Evolutionary conservation across 176 grass and related monocot species (phyloP), one percentile per base, ranked within the genome.

Genomic region (Juncus inflexus): DNA sequence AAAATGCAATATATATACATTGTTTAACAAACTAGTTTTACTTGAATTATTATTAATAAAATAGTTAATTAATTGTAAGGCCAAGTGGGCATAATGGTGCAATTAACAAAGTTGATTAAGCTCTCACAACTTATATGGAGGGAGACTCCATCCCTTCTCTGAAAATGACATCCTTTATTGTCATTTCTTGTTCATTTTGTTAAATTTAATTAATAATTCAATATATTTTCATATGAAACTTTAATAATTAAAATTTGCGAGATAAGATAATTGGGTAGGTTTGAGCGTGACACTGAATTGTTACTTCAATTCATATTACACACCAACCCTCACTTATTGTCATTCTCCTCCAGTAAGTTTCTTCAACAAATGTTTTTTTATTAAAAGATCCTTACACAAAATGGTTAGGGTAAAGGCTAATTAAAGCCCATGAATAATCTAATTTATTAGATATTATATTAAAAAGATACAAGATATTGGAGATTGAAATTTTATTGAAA

Each of bases 71-170:
- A 7, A 57, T 71, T 71, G 35, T 58, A 16, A 0, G 53, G 50
- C 54, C 54, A 36, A 47, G 38, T 71, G 43, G 67, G 7, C 57
- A 58, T 71, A 52, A 57, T 71, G 67, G 38, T 45, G 54, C 12
- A 71, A 71, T 71, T 60, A 71, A 71, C 67, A 71, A 71, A 58
- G 67, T 59, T 71, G 67, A 71, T 71, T 71, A 71, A 71, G 52
- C 67, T 71, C 54, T 35, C 67, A 71, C 67, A 71, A 71, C 67
- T 71, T 71, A 71, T 71, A 28, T 71, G 57, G 67, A 71, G 52
- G 57, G 12, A 58, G 67, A 71, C 67, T 15, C 9, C 9, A 58
- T 71, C 57, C 52, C 37, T 9, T 38, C 67, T 16, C 28, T 71
- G 67, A 71, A 36, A 60, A 47, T 60, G 67, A 71, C 5, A 55